These are phyloP conservation scores for Claviceps citrina DNA, from an alignment of 2,329 filamentous ascomycete species.

Conservation along the genomic window DNA sequence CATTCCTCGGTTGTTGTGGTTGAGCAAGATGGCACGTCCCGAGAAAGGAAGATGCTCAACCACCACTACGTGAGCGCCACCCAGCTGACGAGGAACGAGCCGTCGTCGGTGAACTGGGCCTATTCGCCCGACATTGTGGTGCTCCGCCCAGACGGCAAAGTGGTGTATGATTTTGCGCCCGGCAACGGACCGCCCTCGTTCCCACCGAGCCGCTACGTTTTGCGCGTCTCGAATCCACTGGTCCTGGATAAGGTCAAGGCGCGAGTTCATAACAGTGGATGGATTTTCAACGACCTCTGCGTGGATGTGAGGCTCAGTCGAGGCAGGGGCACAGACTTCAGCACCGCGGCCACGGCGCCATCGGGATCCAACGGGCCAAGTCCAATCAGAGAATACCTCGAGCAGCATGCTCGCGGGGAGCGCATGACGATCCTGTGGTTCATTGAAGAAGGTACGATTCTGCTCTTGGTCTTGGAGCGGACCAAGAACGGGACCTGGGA, in stretches of 20 bases:
- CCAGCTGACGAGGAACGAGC: conserved; percentile 19
- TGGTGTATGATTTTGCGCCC: conserved; percentile 18
- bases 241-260: conserved; percentile 21
- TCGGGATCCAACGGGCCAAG: conserved; percentile 2
- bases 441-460: conserved; percentile 18
- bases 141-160: conserved; percentile 14
- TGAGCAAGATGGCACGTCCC: conserved; percentile 15
- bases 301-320: conserved; percentile 20
- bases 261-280: conserved; percentile 16
- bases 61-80: conserved; percentile 22
- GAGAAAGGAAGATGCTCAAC: conserved; percentile 18
- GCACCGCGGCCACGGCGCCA: background rate
- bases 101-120: conserved; percentile 17
- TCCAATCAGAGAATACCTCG: conserved; percentile 19
- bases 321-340: conserved; percentile 8
- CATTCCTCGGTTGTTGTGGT: conserved; percentile 19
- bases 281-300: conserved; percentile 21
- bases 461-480: conserved; percentile 20
- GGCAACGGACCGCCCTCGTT: conserved; percentile 11
- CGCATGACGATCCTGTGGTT: conserved; percentile 24
- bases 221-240: conserved; percentile 19
- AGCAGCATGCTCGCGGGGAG: conserved; percentile 19
- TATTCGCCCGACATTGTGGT: conserved; percentile 20
- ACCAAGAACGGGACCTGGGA: conserved; percentile 15
- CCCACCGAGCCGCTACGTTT: conserved; percentile 13